Percentiles rank a stretch among this genome's conserved stretches.
Conservation (phyloP, 495 filamentous ascomycete genomes). For the Schizothecium vesticola region DNA sequence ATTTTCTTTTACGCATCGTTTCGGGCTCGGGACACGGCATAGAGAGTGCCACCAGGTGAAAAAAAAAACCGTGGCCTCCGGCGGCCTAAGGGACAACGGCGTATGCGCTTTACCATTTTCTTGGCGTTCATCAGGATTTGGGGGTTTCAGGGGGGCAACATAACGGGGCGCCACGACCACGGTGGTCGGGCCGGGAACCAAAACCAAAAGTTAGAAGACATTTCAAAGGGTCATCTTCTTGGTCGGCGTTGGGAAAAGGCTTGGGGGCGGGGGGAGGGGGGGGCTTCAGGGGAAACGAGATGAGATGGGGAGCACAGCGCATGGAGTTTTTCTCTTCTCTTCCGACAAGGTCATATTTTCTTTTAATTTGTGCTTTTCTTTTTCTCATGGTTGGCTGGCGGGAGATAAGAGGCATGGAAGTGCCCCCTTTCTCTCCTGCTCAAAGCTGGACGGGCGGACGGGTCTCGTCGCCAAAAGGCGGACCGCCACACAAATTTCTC, state of each 20-base stretch:
- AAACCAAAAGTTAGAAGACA: constrained; percentile 7
- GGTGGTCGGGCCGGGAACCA: not conserved
- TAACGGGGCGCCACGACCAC: not conserved
- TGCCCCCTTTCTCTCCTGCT: not conserved
- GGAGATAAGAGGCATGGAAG: not conserved
- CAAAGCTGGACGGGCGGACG: not conserved
- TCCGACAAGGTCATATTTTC: not conserved
- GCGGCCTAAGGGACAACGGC: not conserved
- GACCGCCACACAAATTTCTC: not conserved
- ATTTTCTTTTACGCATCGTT: not conserved
- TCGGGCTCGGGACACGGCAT: not conserved
- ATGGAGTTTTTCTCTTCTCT: not conserved
- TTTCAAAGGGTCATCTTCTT: constrained; percentile 1
- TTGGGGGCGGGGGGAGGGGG: not conserved
- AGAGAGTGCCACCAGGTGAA: not conserved
- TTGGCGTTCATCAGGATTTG: not conserved
- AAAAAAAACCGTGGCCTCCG: not conserved
- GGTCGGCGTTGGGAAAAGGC: not conserved
- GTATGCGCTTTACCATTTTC: not conserved
- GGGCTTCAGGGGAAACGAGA: not conserved
- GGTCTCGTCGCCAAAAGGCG: not conserved
- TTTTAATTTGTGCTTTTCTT: not conserved
- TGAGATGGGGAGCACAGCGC: not conserved
- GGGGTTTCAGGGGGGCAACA: not conserved
- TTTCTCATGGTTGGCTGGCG: not conserved